Conservation (phyloP, 1,284 basidiomycete genomes). For the Ganoderma lingzhi region DNA sequence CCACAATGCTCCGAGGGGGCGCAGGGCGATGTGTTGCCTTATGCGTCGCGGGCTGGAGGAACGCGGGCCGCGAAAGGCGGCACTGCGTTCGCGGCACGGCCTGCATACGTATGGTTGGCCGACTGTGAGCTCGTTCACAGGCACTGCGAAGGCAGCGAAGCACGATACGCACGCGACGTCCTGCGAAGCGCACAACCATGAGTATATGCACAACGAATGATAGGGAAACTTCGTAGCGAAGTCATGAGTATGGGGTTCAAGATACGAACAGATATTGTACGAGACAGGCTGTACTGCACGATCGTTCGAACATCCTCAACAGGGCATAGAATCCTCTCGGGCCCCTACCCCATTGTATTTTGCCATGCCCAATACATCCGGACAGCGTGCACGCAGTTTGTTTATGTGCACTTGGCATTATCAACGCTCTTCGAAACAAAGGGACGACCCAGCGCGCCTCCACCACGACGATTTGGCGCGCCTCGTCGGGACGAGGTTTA, state of each 20-base stretch:
- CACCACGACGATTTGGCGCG: too few relatives aligned
- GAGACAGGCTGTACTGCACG: neutral
- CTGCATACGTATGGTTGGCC: slow-evolving; percentile 4
- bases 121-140: neutral
- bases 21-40: neutral
- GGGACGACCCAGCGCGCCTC: too few relatives aligned
- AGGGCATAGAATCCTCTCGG: neutral
- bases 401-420: too few relatives aligned
- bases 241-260: neutral
- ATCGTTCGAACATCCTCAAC: neutral
- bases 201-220: neutral
- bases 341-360: too few relatives aligned
- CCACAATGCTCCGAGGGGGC: neutral
- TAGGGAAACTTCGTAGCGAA: neutral
- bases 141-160: neutral
- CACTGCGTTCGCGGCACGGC: slow-evolving; percentile 1
- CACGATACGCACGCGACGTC: slow-evolving; percentile 8
- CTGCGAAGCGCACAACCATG: neutral
- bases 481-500: too few relatives aligned
- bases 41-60: neutral
- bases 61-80: neutral
- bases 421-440: too few relatives aligned
- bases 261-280: neutral
- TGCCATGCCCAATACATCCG: too few relatives aligned
- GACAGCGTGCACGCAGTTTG: too few relatives aligned